Evolutionary conservation across 2,329 filamentous ascomycete species (phyloP), one percentile per base, ranked within the genome.

Genomic region (Fusarium haematococcum): DNA sequence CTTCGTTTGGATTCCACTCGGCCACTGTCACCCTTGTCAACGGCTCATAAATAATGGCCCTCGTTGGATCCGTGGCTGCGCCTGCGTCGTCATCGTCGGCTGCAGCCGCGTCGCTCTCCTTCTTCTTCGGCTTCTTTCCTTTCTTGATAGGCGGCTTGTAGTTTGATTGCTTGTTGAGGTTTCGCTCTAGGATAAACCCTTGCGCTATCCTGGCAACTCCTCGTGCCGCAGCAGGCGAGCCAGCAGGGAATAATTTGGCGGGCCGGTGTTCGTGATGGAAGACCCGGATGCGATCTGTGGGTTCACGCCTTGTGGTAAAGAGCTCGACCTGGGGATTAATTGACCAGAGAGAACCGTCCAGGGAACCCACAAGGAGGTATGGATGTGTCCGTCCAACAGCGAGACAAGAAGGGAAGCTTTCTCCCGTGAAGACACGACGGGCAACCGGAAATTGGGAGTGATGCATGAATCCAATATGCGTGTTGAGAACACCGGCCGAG

Each of bases 1-100:
- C 84, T 39, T 86, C 80, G 75, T 94, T 93, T 2, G 91, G 91
- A 77, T 94, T 94, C 92, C 92, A 94, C 45, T 88, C 87, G 27
- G 92, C 83, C 2, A 87, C 85, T 6, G 91, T 91, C 72, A 94
- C 84, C 56, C 91, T 87, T 11, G 90, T 92, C 71, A 88, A 83
- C 57, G 92, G 88, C 65, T 94, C 92, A 75, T 91, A 88, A 13
- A 92, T 85, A 6, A 88, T 83, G 6, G 85, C 84, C 41, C 86
- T 83, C 6, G 83, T 84, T 1, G 85, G 81, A 59, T 83, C 84
- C 69, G 80, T 78, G 32, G 81, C 70, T 52, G 77, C 78, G 13
- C 73, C 77, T 6, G 75, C 79, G 33, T 81, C 83, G 13, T 82
- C 81, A 5, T 83, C 82, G 5, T 81, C 81, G 1, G 75, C 75